Evolutionary conservation across 1,284 basidiomycete genomes (phyloP), one percentile per base, ranked within the genome.

Genomic region (Irpex sp.): DNA sequence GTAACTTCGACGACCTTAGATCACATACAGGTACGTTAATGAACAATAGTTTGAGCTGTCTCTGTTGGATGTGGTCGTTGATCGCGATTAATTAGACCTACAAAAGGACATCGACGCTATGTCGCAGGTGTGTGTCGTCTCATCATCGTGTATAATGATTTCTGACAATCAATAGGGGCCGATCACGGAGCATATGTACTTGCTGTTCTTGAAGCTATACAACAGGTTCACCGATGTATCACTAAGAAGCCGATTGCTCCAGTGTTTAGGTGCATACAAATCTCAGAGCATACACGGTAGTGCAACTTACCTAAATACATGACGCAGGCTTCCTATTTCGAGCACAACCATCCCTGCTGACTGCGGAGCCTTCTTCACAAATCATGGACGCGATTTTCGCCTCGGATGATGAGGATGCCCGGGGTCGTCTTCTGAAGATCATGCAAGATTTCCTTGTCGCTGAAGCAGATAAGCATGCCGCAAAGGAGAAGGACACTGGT

Each of bases 381-480:
- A 90, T 98, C 59, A 96, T 99, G 93, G 92, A 96, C 72, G 81
- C 81, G 1, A 91, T 97, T 54, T 96, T 98, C 69, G 74, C 79
- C 0, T 87, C 89, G 0, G 74, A 82, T 0, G 87, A 92, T 62
- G 83, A 88, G 66, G 92, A 94, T 57, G 85, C 84, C 21, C 87
- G 86, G 52, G 86, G 87, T 13, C 85, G 90, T 8, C 74, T 98
- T 6, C 78, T 99, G 58, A 90, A 87, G 71, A 93, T 97, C 67
- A 87, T 99, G 69, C 92, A 96, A 70, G 95, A 96, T 61, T 97
- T 97, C 74, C 76, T 98, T 54, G 76, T 89, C 5, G 89, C 92
- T 0, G 92, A 97, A 73, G 85, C 92, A 5, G 79, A 84, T 40
- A 94, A 93, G 72, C 87, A 93, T 71, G 77, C 85, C 3, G 82